Base-by-base conservation (phyloP, 805 yeast genomes). In the Suhomyces pyralidae region DNA sequence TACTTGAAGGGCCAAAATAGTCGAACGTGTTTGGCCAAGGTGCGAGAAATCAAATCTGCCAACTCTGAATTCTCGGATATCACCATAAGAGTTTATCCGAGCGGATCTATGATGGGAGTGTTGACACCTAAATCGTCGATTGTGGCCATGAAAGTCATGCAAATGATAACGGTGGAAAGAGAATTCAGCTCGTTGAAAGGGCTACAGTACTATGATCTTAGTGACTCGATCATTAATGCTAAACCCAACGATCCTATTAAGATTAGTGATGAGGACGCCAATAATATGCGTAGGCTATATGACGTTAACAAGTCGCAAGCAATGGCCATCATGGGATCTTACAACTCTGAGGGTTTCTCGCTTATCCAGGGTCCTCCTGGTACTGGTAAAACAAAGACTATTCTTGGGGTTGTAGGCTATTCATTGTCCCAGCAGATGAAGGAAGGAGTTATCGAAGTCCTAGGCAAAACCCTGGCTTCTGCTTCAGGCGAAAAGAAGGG, bases 351-450 rank as follows among this genome's bases (percentile, higher is more conserved):
- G 1, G 99, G 99, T 0, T 90, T 94, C 64, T 85, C 96, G 0
- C 76, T 94, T 50, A 92, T 94, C 67, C 99, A 94, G 71, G 99
- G 97, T 53, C 99, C 99, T 0, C 99, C 99, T 0, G 99, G 99
- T 69, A 57, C 60, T 2, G 99, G 99, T 75, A 94, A 94, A 67
- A 96, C 99, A 1, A 96, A 93, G 66, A 94, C 99, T 0, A 94
- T 96, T 70, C 67, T 94, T 45, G 97, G 97, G 22, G 85, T 93
- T 48, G 81, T 93, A 30, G 97, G 97, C 0, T 83, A 90, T 51
- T 82, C 84, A 54, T 67, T 88, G 43, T 79, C 89, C 0, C 62
- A 58, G 15, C 56, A 55, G 8, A 52, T 51, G 25, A 59, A 60
- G 10, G 56, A 58, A 7, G 48, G 61, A 36, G 52, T 55, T 0